Percentiles rank a stretch among this genome's conserved stretches.
Conservation (phyloP, 495 filamentous ascomycete genomes). For the Neurospora hispaniola region DNA sequence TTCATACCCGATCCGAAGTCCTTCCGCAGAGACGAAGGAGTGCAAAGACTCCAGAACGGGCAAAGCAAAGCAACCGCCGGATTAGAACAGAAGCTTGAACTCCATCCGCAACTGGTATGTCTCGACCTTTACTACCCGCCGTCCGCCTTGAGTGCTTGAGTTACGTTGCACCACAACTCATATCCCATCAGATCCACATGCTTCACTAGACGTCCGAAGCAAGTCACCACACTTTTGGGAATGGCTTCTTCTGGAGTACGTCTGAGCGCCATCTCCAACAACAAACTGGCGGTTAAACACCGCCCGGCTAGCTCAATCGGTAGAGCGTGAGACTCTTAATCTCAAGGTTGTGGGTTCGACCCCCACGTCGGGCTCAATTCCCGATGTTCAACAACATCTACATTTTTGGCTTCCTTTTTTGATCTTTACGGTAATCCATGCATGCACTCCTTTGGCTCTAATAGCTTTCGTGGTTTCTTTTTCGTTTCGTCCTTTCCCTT, state of each 20-base stretch:
- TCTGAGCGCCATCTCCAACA: background rate
- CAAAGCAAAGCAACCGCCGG: background rate
- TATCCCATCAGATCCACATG: background rate
- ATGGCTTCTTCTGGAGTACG: background rate
- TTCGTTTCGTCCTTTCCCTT: background rate
- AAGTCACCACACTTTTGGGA: background rate
- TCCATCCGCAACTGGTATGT: background rate
- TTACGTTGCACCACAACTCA: background rate
- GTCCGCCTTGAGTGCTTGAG: background rate
- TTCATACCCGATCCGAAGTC: too few species aligned
- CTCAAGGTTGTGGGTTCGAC: conserved; percentile 31
- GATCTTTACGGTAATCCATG: background rate
- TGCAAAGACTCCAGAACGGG: background rate
- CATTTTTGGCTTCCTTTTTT: background rate
- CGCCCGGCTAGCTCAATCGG: conserved; percentile 55
- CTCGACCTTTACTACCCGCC: background rate
- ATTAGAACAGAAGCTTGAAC: background rate
- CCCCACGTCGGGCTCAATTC: background rate
- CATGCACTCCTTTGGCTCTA: background rate
- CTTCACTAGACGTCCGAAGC: background rate
- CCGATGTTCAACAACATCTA: conserved; percentile 6
- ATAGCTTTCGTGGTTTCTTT: background rate
- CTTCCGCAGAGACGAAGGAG: too few species aligned
- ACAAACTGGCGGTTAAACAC: background rate
- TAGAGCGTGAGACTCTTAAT: conserved; percentile 70